Base-by-base conservation (phyloP, 176 grass and related monocot species). In the Hyparrhenia diplandra region DNA sequence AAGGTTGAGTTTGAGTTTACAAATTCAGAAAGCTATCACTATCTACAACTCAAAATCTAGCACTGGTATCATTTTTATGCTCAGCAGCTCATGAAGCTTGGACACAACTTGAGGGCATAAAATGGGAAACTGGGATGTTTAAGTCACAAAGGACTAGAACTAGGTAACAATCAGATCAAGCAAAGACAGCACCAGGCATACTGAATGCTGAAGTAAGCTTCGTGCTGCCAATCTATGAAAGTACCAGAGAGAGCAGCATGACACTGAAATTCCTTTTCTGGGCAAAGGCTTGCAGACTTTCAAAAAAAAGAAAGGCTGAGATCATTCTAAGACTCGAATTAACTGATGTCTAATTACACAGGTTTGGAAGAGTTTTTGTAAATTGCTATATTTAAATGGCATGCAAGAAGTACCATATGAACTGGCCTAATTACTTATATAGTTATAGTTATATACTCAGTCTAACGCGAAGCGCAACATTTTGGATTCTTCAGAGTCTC, bases 21-120 rank as follows among this genome's bases (percentile, higher is more conserved):
- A 59, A 32, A 77, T 41, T 28, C 1, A 31, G 34, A 63, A 73
- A 41, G 10, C 25, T 13, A 45, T 68, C 27, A 70, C 13, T 61
- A 78, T 60, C 13, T 68, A 60, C 73, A 59, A 84, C 28, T 35
- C 13, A 80, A 21, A 55, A 60, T 37, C 24, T 13, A 67, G 4
- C 12, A 10, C 5, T 57, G 32, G 25, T 13, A 67, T 57, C 13
- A n/a, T 17, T 76, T 21, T 49, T 49, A 64, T 36, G 35, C 61
- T 43, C 82, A 59, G 61, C 31, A 84, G 11, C 46, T 30, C 7
- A 23, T 42, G 73, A 83, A 55, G 21, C 17, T 32, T 83, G 61
- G 32, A 57, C 31, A 83, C 20, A 10, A 65, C n/a, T 28, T 28
- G 12, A 75, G 3, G 24, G 18, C 9, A 10, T 70, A 20, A n/a